Base-by-base conservation (phyloP, 495 filamentous ascomycete genomes). In the Lineolata rhizophorae region DNA sequence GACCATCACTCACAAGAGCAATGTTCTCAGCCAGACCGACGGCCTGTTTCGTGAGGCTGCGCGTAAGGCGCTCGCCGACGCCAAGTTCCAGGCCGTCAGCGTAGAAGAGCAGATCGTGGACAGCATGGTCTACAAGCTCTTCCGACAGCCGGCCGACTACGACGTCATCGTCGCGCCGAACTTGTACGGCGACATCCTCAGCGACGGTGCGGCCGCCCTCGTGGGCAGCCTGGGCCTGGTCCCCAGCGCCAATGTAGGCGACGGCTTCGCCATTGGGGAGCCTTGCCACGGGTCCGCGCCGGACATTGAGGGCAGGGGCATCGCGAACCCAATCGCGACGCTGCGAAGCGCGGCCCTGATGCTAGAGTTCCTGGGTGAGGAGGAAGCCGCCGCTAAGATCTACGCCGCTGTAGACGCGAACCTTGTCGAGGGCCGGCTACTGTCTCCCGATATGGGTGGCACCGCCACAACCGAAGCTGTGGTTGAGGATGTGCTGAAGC, bases 101-200 rank as follows among this genome's bases (percentile, higher is more conserved):
- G 67, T 91, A 30, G 90, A 97, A 51, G 87, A 97, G 63, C 87
- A 97, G 63, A 97, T 97, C 42, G 85, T 97, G 35, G 87, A 97
- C 53, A 78, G 70, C 24, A 97, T 97, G 87, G 81, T 95, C 25
- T 97, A 97, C 67, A 95, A 95, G 64, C 73, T 97, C 27, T 94
- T 95, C 72, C 81, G 82, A 11, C 78, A 93, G 55, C 87, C 87
- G 29, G 67, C 69, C 39, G 68, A 67, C 43, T 97, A 95, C 69
- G 87, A 97, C 50, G 90, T 97, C 35, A 87, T 97, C 43, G 87
- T 97, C 22, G 87, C 90, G 19, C 87, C 87, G 4, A 97, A 97
- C 58, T 67, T 97, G 18, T 97, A 97, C 59, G 87, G 87, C 40
- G 87, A 97, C 52, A 85, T 97, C 40, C 64, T 97, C 24, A 90